Conservation (phyloP, 495 filamentous ascomycete species). For the Daldinia decipiens region DNA sequence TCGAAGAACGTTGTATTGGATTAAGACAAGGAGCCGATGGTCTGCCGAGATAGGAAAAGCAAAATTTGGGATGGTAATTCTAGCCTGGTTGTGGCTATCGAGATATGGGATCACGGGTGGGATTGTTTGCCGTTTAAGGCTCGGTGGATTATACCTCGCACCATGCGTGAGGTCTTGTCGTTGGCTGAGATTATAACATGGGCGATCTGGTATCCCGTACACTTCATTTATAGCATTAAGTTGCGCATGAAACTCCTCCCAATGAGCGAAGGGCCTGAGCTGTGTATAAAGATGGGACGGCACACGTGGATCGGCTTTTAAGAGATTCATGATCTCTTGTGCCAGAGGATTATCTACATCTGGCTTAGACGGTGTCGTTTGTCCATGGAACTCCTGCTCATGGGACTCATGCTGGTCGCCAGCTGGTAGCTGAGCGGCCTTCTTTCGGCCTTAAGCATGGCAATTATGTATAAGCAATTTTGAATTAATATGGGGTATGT, state of each 20-base stretch:
- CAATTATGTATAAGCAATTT: background rate
- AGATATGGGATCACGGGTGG: conserved; percentile 46
- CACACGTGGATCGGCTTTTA: conserved; percentile 1
- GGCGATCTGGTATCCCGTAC: background rate
- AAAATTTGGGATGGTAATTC: conserved; percentile 27
- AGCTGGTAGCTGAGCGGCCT: conserved; percentile 17
- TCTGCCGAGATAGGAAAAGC: conserved; percentile 51
- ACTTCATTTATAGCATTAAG: conserved; percentile 1
- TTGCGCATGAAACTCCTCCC: conserved; percentile 19
- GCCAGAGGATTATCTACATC: background rate
- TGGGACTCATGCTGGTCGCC: background rate
- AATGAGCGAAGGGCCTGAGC: conserved; percentile 24
- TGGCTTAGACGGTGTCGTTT: background rate
- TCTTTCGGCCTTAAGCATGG: conserved; percentile 37
- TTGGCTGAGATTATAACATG: background rate
- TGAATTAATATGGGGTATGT: background rate
- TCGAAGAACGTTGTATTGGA: conserved; percentile 53
- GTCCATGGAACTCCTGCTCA: background rate
- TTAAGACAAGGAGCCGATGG: conserved; percentile 48
- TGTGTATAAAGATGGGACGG: background rate
- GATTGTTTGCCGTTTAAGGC: conserved; percentile 4
- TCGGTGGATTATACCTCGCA: background rate
- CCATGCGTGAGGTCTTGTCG: background rate
- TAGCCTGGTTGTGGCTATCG: conserved; percentile 1
- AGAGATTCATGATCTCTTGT: conserved; percentile 12